Conservation (phyloP, 495 filamentous ascomycete genomes). For the Xylaria venustula region DNA sequence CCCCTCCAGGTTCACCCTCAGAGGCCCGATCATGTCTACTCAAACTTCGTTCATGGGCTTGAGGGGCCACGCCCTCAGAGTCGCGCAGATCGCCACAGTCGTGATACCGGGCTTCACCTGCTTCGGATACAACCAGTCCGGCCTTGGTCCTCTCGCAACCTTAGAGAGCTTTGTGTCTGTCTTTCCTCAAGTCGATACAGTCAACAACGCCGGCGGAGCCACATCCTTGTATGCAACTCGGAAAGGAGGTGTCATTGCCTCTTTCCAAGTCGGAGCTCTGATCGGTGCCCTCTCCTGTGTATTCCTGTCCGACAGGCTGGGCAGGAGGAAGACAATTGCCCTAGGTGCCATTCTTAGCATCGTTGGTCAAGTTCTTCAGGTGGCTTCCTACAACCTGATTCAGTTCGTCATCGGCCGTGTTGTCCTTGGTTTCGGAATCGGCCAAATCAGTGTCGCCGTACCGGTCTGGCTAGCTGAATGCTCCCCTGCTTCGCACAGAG, state of each 20-base stretch:
- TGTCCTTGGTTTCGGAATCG: slow-evolving; percentile 49
- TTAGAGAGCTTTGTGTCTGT: slow-evolving; percentile 36
- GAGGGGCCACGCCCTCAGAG: slow-evolving; percentile 20
- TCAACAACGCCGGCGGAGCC: slow-evolving; percentile 37
- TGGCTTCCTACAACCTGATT: slow-evolving; percentile 30
- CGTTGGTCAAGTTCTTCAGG: slow-evolving; percentile 31
- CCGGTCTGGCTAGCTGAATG: slow-evolving; percentile 56
- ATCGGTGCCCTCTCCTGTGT: slow-evolving; percentile 51
- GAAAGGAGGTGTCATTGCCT: slow-evolving; percentile 39
- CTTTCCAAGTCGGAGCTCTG: slow-evolving; percentile 43
- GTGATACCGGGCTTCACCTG: slow-evolving; percentile 48
- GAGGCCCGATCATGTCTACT: neutral
- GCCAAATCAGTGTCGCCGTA: slow-evolving; percentile 48
- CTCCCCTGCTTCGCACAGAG: slow-evolving; percentile 38
- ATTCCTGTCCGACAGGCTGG: slow-evolving; percentile 48
- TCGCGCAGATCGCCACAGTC: slow-evolving; percentile 24
- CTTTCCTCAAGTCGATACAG: slow-evolving; percentile 55
- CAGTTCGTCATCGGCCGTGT: slow-evolving; percentile 54
- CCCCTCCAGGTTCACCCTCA: too few relatives aligned
- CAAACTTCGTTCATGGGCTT: slow-evolving; percentile 13
- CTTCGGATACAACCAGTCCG: slow-evolving; percentile 55
- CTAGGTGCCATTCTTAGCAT: slow-evolving; percentile 27
- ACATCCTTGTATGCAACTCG: slow-evolving; percentile 36
- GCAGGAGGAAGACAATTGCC: slow-evolving; percentile 50
- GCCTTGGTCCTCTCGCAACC: slow-evolving; percentile 46